Base-by-base conservation (phyloP, 495 filamentous ascomycete species). In the Penicillium goetzii region DNA sequence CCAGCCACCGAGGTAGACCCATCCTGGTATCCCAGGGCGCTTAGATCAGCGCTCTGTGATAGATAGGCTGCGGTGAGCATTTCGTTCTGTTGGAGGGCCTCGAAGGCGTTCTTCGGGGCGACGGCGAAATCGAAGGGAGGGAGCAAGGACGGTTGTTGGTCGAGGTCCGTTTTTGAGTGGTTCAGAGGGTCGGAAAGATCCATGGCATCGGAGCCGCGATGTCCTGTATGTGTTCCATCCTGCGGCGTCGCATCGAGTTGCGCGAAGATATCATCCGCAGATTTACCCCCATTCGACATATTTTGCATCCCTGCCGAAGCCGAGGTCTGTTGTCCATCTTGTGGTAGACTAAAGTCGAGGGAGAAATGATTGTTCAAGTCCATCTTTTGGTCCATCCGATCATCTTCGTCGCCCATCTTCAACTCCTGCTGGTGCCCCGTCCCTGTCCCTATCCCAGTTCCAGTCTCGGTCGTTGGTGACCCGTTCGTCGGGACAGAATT, bases 1-100 rank as follows among this genome's bases (percentile, higher is more conserved):
- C 79, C 80, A 15, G 75, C 68, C 21, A 76, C 62, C 14, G 79
- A 83, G 17, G 74, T 64, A 11, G 68, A 65, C 40, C 68, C 68
- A 67, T 80, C 75, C 28, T 76, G 74, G 56, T 79, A 80, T 47
- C 76, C 78, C n/a, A 80, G 49, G 2, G 73, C 78, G 26, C 76
- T 75, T 11, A 80, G 67, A 41, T 80, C 75, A 34, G 76, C 69
- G 52, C 71, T 68, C 51, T 80, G 74, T 23, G 78, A 77, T 19
- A 80, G 69, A 56, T 77, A 80, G 3, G 78, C 73, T n/a, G 75
- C 76, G 4, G 75, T 74, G 34, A 80, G 68, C 58, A 79, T 66
- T 40, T 82, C 78, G 60, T 80, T 77, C 26, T 80, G 79, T 38
- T 79, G 74, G 9, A 80, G 67, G 45, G 73, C 73, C 47, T 78